These are phyloP conservation scores for Xylariaceae sp. DNA, from an alignment of 2,329 filamentous ascomycete species.

Conservation along the genomic window DNA sequence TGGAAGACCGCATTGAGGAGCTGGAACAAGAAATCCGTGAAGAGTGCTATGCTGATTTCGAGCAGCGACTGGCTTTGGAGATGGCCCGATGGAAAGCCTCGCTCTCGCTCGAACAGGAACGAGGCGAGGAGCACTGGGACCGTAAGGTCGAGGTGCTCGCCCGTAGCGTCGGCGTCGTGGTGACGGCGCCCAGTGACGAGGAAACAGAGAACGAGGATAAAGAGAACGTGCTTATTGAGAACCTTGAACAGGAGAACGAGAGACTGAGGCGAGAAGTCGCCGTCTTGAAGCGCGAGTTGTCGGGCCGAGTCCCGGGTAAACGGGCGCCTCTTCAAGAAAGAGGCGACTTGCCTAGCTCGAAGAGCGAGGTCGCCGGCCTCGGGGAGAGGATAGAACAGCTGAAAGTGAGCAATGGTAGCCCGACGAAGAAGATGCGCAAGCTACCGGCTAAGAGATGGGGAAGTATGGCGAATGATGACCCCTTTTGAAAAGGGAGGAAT, in stretches of 20 bases:
- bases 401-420: slow-evolving; percentile 43
- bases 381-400: slow-evolving; percentile 47
- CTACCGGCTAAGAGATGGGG: slow-evolving; percentile 46
- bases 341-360: slow-evolving; percentile 36
- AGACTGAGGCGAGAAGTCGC: slow-evolving; percentile 59
- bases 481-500: slow-evolving; percentile 28
- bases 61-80: slow-evolving; percentile 67
- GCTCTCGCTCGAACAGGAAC: slow-evolving; percentile 72
- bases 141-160: slow-evolving; percentile 74
- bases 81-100: slow-evolving; percentile 74
- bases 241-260: slow-evolving; percentile 67
- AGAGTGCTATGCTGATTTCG: slow-evolving; percentile 83
- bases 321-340: slow-evolving; percentile 50
- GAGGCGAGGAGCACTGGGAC: slow-evolving; percentile 79
- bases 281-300: slow-evolving; percentile 60
- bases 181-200: slow-evolving; percentile 36
- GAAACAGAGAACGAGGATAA: slow-evolving; percentile 48
- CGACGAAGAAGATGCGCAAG: slow-evolving; percentile 49
- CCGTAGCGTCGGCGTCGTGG: slow-evolving; percentile 45
- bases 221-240: slow-evolving; percentile 56
- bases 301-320: slow-evolving; percentile 57
- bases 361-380: slow-evolving; percentile 33
- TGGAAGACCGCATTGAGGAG: slow-evolving; percentile 59
- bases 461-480: slow-evolving; percentile 34
- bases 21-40: slow-evolving; percentile 82